Percentiles rank a stretch among this genome's conserved stretches.
Conservation (phyloP, 257 asterid genomes). For the Parsonsia alboflavescens region DNA sequence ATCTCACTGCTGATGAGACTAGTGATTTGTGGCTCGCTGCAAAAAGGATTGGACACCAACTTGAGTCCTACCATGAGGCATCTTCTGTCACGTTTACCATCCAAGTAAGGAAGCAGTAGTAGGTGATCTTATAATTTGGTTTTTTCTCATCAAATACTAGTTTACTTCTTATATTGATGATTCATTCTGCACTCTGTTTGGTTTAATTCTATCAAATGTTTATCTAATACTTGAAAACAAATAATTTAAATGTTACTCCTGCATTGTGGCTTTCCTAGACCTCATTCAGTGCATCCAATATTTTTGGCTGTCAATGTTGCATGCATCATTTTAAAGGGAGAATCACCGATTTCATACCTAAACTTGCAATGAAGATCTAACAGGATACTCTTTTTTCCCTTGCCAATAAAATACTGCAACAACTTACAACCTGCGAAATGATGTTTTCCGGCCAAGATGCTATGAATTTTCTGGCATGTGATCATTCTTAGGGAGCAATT, state of each 20-base stretch:
- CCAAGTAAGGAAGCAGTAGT: slow-evolving; percentile 59
- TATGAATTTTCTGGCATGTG: too few species aligned
- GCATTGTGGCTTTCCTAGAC: not conserved
- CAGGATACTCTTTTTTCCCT: too few species aligned
- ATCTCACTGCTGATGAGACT: slow-evolving; percentile 77
- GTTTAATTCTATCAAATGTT: not conserved
- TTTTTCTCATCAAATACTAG: not conserved
- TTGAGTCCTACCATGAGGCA: slow-evolving; percentile 81
- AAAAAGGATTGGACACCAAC: slow-evolving; percentile 65
- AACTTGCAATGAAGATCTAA: too few species aligned
- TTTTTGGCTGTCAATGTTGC: not conserved
- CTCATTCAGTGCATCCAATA: not conserved
- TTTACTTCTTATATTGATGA: not conserved
- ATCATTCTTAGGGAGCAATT: too few species aligned
- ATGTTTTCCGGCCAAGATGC: too few species aligned
- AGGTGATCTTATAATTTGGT: not conserved
- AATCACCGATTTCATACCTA: too few species aligned
- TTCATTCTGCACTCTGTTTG: not conserved
- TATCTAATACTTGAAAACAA: not conserved
- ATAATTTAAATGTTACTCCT: not conserved
- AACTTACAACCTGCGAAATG: too few species aligned
- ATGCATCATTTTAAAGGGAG: not conserved
- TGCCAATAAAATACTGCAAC: too few species aligned
- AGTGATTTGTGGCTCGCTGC: slow-evolving; percentile 78
- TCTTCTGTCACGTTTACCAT: slow-evolving; percentile 76